These are phyloP conservation scores for Hawksworthiomyces lignivorus DNA, from an alignment of 2,329 filamentous ascomycete species.

Conservation along the genomic window DNA sequence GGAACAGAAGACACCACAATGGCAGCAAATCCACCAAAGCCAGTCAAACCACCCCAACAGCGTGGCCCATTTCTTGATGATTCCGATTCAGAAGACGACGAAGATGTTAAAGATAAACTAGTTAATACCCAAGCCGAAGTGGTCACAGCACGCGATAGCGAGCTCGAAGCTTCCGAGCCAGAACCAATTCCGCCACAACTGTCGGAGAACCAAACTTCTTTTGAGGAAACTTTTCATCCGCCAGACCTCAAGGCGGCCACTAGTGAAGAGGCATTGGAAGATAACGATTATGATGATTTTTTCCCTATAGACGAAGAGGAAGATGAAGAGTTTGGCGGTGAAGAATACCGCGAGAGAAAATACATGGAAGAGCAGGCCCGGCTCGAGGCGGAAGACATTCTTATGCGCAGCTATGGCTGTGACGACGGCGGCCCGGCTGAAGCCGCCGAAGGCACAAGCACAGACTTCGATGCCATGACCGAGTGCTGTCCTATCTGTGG, in stretches of 20 bases:
- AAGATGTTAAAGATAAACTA: not conserved
- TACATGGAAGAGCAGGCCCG: conserved; percentile 72
- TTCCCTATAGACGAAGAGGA: conserved; percentile 49
- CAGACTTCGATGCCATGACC: conserved; percentile 25
- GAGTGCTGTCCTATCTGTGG: conserved; percentile 71
- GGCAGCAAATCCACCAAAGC: conserved; percentile 31
- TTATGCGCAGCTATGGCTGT: conserved; percentile 19
- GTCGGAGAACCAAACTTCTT: conserved; percentile 1
- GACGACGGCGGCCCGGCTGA: conserved; percentile 23
- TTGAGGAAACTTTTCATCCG: conserved; percentile 7
- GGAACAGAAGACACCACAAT: conserved; percentile 24
- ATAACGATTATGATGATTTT: conserved; percentile 33
- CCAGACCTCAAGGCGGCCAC: not conserved
- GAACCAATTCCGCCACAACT: conserved; percentile 1
- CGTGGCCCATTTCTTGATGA: conserved; percentile 60
- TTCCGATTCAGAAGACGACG: conserved; percentile 15
- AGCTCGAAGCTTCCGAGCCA: no score
- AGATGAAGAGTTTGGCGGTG: conserved; percentile 34
- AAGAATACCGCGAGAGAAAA: conserved; percentile 47
- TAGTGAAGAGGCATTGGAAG: conserved; percentile 10
- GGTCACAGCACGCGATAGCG: no score
- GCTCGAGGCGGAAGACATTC: conserved; percentile 44
- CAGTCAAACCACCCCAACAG: conserved; percentile 11
- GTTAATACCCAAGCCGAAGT: no score
- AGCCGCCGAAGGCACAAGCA: conserved; percentile 23